These are phyloP conservation scores for Hypoxylon lienhwacheense DNA, from an alignment of 495 filamentous ascomycete genomes.

Conservation along the genomic window DNA sequence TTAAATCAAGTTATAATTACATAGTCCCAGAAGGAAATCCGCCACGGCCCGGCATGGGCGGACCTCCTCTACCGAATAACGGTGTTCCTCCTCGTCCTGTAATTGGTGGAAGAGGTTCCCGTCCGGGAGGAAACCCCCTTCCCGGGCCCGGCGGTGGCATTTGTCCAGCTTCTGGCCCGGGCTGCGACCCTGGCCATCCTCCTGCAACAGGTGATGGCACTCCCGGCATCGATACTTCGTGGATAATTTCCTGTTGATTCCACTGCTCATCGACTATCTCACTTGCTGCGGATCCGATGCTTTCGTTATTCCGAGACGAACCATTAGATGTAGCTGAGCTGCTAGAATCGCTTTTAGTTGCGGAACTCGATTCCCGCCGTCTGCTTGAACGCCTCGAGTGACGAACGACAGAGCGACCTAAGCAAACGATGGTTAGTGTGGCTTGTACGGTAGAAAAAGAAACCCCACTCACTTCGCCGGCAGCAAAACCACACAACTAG, in stretches of 20 bases:
- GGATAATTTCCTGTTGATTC: conserved; percentile 9
- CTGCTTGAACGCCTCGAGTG: conserved; percentile 21
- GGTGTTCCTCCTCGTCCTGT: conserved; percentile 20
- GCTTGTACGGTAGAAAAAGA: not conserved
- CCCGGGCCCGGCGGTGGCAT: conserved; percentile 4
- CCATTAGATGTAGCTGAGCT: conserved; percentile 11
- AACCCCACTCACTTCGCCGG: conserved; percentile 18
- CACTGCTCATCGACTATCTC: conserved; percentile 20
- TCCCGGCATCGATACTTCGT: conserved; percentile 13
- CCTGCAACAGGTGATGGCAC: conserved; percentile 19
- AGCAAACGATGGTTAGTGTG: not conserved
- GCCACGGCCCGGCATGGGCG: conserved; percentile 18
- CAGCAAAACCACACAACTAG: conserved; percentile 24
- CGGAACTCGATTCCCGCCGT: conserved; percentile 11
- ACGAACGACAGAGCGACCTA: conserved; percentile 11
- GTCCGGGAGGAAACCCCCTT: conserved; percentile 13
- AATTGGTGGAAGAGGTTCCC: conserved; percentile 24
- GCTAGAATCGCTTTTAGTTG: conserved; percentile 20
- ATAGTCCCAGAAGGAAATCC: conserved; percentile 14
- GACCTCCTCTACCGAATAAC: conserved; percentile 18
- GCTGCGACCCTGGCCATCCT: conserved; percentile 14
- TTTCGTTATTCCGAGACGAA: conserved; percentile 12
- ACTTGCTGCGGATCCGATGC: conserved; percentile 16
- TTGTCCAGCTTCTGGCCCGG: conserved; percentile 5
- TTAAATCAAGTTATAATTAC: conserved; percentile 1